Conservation (phyloP, 768 basidiomycete species). For the Rhodocollybia butyracea region DNA sequence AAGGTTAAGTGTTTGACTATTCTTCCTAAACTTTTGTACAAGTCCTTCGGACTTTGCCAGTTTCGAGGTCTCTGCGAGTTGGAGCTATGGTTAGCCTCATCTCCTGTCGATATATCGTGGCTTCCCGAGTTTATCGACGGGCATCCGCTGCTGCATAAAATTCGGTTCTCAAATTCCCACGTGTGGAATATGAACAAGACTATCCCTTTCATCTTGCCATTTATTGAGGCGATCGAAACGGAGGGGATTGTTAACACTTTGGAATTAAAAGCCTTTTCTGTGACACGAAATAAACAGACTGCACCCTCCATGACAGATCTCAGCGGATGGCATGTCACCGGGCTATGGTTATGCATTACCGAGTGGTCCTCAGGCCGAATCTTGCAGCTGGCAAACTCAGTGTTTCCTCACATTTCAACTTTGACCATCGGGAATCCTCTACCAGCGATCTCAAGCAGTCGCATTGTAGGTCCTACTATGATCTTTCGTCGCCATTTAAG, state of each 20-base stretch:
- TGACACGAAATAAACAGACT: not conserved
- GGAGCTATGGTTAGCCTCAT: not conserved
- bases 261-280: not conserved
- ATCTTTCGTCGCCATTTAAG: too few relatives aligned
- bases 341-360: constrained; percentile 1
- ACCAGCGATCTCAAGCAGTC: too few relatives aligned
- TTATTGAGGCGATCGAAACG: not conserved
- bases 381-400: not conserved
- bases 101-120: not conserved
- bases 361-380: not conserved
- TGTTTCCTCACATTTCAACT: not conserved
- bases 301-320: not conserved
- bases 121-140: not conserved
- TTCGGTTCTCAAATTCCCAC: not conserved
- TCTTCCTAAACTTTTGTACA: not conserved
- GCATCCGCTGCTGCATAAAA: not conserved
- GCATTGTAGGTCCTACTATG: too few relatives aligned
- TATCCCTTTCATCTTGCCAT: not conserved
- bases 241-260: not conserved
- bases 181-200: not conserved
- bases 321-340: not conserved
- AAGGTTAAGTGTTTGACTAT: not conserved
- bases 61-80: not conserved
- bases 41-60: not conserved
- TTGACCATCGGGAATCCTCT: not conserved